A percentile compares a stretch with the other conserved stretches of the same genome.
These are phyloP conservation scores for Paulownia fortunei DNA, from an alignment of 257 asterid genomes.

Conservation along the genomic window DNA sequence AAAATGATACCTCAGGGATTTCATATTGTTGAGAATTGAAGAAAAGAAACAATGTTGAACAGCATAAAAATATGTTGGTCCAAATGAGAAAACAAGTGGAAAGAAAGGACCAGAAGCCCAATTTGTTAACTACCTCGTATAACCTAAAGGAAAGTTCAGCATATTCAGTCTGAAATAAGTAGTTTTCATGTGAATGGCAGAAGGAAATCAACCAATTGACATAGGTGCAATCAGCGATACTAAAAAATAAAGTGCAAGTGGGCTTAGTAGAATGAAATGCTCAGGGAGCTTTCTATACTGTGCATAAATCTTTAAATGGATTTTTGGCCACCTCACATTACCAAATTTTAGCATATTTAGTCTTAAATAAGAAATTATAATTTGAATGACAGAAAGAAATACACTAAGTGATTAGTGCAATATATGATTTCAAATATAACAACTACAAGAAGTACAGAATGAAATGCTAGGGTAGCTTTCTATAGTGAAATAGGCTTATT, in stretches of 20 bases:
- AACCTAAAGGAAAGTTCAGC: background rate
- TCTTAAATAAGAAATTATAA: conserved; percentile 13
- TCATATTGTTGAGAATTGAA: background rate
- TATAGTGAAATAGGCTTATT: background rate
- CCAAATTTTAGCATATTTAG: conserved; percentile 1
- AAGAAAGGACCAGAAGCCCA: background rate
- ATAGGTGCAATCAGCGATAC: background rate
- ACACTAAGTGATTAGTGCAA: background rate
- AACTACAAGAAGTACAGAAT: background rate
- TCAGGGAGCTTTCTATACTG: background rate
- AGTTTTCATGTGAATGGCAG: background rate
- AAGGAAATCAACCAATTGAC: background rate
- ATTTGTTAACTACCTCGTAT: background rate
- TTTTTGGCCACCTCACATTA: too few relatives aligned
- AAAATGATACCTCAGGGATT: background rate
- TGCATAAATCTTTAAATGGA: background rate
- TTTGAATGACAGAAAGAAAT: conserved; percentile 4
- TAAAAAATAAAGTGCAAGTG: background rate
- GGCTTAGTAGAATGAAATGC: background rate
- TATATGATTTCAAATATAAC: background rate
- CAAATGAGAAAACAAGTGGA: background rate
- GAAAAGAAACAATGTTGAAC: background rate
- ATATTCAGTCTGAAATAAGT: conserved; percentile 12
- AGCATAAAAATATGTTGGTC: background rate
- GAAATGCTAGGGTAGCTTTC: background rate